Conservation (phyloP, 768 basidiomycete genomes). For the Mycena maculata region DNA sequence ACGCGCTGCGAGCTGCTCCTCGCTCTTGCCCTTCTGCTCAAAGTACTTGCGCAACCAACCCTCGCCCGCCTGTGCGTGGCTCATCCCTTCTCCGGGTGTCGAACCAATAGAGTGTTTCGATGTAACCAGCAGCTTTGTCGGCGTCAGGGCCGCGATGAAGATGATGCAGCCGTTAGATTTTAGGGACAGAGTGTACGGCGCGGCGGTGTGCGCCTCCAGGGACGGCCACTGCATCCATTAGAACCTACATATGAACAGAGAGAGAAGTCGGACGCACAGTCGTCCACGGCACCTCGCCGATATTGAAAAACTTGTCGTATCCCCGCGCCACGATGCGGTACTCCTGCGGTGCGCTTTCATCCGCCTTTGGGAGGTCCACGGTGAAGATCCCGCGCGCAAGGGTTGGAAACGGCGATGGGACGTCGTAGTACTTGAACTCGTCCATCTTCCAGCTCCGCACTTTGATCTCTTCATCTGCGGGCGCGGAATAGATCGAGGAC, state of each 20-base stretch:
- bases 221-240: conserved; percentile 72
- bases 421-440: conserved; percentile 92
- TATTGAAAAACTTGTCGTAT: conserved; percentile 99
- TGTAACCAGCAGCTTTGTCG: conserved; percentile 80
- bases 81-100: conserved; percentile 51
- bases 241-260: conserved; percentile 2
- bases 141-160: conserved; percentile 88
- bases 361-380: conserved; percentile 50
- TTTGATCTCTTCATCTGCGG: conserved; percentile 63
- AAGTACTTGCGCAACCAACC: conserved; percentile 84
- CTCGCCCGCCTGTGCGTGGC: conserved; percentile 88
- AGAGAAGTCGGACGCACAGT: conserved; percentile 58
- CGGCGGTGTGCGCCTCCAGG: conserved; percentile 72
- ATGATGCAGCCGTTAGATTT: conserved; percentile 99
- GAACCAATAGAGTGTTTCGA: conserved; percentile 93
- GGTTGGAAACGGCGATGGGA: conserved; percentile 93
- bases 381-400: conserved; percentile 95
- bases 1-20: conserved; percentile 75
- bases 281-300: conserved; percentile 96
- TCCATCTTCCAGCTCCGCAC: conserved; percentile 97
- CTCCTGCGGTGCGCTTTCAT: conserved; percentile 44
- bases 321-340: conserved; percentile 86
- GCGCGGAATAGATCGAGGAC: conserved; percentile 65
- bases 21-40: conserved; percentile 66
- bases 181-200: conserved; percentile 87